Evolutionary conservation across 129 eudicot genomes (phyloP).

Genomic region (Sambucus nigra): DNA sequence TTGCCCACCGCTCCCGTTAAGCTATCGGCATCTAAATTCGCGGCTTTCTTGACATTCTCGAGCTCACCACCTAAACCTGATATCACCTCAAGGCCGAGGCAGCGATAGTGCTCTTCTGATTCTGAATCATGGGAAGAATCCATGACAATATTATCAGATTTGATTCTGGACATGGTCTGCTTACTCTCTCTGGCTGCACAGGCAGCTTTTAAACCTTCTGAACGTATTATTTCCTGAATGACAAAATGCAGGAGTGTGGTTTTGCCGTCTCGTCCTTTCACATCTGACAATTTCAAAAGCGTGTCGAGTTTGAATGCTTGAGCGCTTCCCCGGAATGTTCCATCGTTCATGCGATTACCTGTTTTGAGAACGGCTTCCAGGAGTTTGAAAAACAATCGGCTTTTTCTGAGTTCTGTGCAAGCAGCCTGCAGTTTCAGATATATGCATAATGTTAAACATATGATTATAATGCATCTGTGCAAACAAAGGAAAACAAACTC

Average conservation of each 20-base stretch:
- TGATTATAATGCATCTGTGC: too few relatives aligned
- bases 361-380: constrained; percentile 59
- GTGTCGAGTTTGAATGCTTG: constrained; percentile 59
- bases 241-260: constrained; percentile 55
- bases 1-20: constrained; percentile 32
- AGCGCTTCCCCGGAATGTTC: constrained; percentile 61
- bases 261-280: constrained; percentile 57
- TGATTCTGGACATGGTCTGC: constrained; percentile 12
- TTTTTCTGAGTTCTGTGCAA: constrained; percentile 39
- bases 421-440: constrained; percentile 31
- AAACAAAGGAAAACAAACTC: too few relatives aligned
- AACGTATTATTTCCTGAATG: constrained; percentile 39
- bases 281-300: constrained; percentile 45
- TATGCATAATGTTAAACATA: too few relatives aligned
- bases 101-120: constrained; percentile 22
- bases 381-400: constrained; percentile 44
- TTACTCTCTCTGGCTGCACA: constrained; percentile 31
- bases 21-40: constrained; percentile 35
- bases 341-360: constrained; percentile 61
- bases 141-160: constrained; percentile 25
- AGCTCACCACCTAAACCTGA: constrained; percentile 33
- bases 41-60: constrained; percentile 38
- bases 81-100: constrained; percentile 39
- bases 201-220: constrained; percentile 40
- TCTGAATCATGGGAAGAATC: constrained; percentile 27